Evolutionary conservation across 768 basidiomycete genomes (phyloP).

Genomic region (Saitozyma sp.): DNA sequence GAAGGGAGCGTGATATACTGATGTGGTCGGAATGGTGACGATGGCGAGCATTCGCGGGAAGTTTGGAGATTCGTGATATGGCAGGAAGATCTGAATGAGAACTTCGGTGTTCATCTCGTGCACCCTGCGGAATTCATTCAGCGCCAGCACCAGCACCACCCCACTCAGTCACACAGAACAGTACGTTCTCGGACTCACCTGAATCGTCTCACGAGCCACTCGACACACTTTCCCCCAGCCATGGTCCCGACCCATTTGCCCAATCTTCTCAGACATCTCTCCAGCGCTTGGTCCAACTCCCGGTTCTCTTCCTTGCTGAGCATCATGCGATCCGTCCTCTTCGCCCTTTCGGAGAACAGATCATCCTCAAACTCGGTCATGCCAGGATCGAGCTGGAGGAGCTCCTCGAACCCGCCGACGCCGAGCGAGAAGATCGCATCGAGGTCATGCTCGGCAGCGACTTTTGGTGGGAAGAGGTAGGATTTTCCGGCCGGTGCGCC

Average conservation of each 20-base stretch:
- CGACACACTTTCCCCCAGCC: constrained; percentile 77
- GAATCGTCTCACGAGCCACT: constrained; percentile 93
- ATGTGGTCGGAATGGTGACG: constrained; percentile 54
- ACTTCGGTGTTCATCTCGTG: constrained; percentile 88
- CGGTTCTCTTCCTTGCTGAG: constrained; percentile 64
- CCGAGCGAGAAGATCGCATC: constrained; percentile 81
- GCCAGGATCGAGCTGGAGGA: constrained; percentile 63
- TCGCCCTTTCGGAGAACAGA: constrained; percentile 78
- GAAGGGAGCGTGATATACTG: constrained; percentile 40
- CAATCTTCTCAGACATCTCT: constrained; percentile 66
- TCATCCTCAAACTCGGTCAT: constrained; percentile 66
- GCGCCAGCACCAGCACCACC: constrained; percentile 29
- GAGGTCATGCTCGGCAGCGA: constrained; percentile 82
- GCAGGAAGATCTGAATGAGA: constrained; percentile 77
- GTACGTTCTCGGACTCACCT: constrained; percentile 58
- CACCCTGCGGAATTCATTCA: constrained; percentile 59
- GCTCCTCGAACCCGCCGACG: constrained; percentile 72
- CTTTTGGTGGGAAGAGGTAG: constrained; percentile 81
- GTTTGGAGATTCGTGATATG: constrained; percentile 91
- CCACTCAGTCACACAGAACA: not conserved
- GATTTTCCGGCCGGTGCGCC: constrained; percentile 64
- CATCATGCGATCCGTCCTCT: constrained; percentile 74
- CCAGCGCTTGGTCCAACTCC: constrained; percentile 65
- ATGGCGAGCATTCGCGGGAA: constrained; percentile 92
- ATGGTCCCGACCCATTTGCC: constrained; percentile 79